A percentile compares a stretch with the other conserved stretches of the same genome.
Evolutionary conservation across 306 rosid species (phyloP).

Genomic region (Fagus crenata): DNA sequence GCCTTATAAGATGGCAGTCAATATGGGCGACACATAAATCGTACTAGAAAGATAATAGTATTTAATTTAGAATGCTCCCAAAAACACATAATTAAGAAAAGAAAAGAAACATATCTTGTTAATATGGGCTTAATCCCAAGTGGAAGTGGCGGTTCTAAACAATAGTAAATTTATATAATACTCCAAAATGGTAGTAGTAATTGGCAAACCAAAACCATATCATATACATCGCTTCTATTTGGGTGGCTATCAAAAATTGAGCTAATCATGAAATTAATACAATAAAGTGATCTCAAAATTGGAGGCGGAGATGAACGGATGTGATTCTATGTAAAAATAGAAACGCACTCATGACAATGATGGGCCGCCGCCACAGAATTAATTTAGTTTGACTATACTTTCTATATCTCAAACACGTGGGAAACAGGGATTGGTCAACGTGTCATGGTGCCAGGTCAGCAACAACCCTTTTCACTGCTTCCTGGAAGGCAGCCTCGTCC

Average conservation of each 20-base stretch:
- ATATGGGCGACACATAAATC: conserved; percentile 41
- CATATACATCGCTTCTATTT: background rate
- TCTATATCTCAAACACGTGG: background rate
- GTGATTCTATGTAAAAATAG: background rate
- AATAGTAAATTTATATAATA: too few species aligned
- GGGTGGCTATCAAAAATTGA: background rate
- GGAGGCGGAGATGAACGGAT: conserved; percentile 7
- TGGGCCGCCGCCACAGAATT: conserved; percentile 7
- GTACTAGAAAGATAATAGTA: conserved; percentile 5
- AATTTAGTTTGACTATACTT: conserved; percentile 12
- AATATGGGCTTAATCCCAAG: too few species aligned
- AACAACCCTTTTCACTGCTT: conserved; percentile 80
- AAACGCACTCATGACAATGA: conserved; percentile 6
- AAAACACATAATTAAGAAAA: background rate
- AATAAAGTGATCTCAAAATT: background rate
- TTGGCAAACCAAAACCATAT: background rate
- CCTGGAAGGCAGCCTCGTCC: conserved; percentile 86
- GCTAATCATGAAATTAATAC: background rate
- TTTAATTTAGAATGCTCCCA: background rate
- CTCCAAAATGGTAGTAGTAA: background rate
- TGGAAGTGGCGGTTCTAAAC: too few species aligned
- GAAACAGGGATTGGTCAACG: background rate
- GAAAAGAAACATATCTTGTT: background rate
- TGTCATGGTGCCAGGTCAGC: conserved; percentile 45
- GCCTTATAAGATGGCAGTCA: conserved; percentile 32